Percentiles rank a stretch among this genome's conserved stretches.
Conservation (phyloP, 768 basidiomycete species). For the Kwoniella heveanensis region DNA sequence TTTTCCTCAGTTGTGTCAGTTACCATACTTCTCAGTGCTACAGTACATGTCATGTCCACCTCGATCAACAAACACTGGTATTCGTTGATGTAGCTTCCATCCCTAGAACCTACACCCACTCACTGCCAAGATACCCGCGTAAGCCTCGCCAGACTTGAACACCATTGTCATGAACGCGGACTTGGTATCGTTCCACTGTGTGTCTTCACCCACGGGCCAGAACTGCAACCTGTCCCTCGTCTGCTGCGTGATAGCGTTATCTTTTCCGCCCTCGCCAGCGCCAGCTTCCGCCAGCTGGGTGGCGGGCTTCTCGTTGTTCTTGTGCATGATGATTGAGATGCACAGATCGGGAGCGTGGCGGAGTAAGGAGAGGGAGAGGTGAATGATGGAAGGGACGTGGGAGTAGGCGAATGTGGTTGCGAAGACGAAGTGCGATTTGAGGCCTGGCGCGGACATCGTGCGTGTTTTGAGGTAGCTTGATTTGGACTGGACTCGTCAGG, state of each 20-base stretch:
- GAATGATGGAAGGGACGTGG: slow-evolving; percentile 20
- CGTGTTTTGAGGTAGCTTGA: too few relatives aligned
- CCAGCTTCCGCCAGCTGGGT: slow-evolving; percentile 1
- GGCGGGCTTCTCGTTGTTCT: slow-evolving; percentile 8
- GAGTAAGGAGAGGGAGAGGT: slow-evolving; percentile 17
- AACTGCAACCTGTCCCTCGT: slow-evolving; percentile 8
- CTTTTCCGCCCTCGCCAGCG: too few relatives aligned
- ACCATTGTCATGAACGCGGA: slow-evolving; percentile 12
- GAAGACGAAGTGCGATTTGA: slow-evolving; percentile 25
- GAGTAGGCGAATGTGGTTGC: slow-evolving; percentile 23
- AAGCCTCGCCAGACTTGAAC: slow-evolving; percentile 17
- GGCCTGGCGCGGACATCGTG: slow-evolving; percentile 10
- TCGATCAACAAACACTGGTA: too few relatives aligned
- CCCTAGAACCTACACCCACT: too few relatives aligned
- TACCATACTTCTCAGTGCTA: too few relatives aligned
- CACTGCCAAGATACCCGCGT: slow-evolving; percentile 13
- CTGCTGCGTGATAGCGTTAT: not conserved
- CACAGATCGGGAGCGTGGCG: slow-evolving; percentile 10
- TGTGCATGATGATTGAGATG: slow-evolving; percentile 24
- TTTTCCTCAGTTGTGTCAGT: too few relatives aligned
- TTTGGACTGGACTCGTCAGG: too few relatives aligned
- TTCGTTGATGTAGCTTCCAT: too few relatives aligned
- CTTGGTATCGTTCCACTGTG: slow-evolving; percentile 4
- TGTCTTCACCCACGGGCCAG: slow-evolving; percentile 13
- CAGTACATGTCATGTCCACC: too few relatives aligned